A percentile compares a stretch with the other conserved stretches of the same genome.
Evolutionary conservation across 495 filamentous ascomycete genomes (phyloP).

Genomic region (Acidomyces sp.): DNA sequence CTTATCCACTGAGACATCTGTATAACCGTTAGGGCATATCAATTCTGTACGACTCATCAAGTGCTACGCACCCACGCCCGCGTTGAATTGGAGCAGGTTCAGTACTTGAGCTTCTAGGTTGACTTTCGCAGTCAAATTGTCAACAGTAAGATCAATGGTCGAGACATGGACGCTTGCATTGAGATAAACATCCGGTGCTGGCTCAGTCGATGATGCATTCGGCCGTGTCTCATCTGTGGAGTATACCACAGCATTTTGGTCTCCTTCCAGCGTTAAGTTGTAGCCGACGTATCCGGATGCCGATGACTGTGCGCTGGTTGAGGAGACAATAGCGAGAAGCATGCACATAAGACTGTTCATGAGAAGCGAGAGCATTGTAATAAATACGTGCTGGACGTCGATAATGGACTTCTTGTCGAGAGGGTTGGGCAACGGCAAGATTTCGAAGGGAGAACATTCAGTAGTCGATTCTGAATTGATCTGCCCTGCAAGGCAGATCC

Average conservation of each 20-base stretch:
- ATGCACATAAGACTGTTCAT: slow-evolving; percentile 1
- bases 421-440: background rate
- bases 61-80: slow-evolving; percentile 33
- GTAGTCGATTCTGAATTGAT: no score
- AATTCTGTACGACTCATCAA: no score
- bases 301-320: slow-evolving; percentile 17
- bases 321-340: slow-evolving; percentile 20
- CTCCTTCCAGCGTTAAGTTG: slow-evolving; percentile 35
- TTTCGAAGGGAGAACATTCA: no score
- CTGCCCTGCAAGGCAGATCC: no score
- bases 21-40: background rate
- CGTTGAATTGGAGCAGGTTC: slow-evolving; percentile 42
- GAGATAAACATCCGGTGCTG: slow-evolving; percentile 42
- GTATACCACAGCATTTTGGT: slow-evolving; percentile 37
- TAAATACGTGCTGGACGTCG: background rate
- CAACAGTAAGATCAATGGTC: slow-evolving; percentile 39
- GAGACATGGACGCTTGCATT: slow-evolving; percentile 41
- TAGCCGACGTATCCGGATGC: slow-evolving; percentile 41
- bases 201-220: slow-evolving; percentile 28
- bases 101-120: slow-evolving; percentile 46
- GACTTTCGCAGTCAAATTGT: slow-evolving; percentile 46
- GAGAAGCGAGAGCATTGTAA: background rate
- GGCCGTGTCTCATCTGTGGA: slow-evolving; percentile 36
- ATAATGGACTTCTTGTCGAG: background rate
- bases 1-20: slow-evolving; percentile 36